A percentile compares a stretch with the other conserved stretches of the same genome.
Conservation (phyloP, 352 stramenopile species). For the Globisporangium viniferum region DNA sequence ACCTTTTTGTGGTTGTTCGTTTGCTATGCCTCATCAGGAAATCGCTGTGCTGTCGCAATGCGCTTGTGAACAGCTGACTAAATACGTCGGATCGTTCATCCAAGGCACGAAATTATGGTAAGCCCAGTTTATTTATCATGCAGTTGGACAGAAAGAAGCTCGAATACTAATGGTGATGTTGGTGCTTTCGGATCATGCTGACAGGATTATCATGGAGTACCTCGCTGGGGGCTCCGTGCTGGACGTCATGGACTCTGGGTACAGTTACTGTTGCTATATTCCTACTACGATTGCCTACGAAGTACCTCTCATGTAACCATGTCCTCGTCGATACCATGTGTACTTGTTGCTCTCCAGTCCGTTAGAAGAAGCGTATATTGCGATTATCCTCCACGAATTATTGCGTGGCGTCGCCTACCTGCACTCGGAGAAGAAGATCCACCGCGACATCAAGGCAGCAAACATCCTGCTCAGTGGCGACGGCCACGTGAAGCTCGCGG, state of each 20-base stretch:
- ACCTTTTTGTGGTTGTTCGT: not conserved
- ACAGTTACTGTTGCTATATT: not conserved
- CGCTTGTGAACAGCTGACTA: conserved; percentile 86
- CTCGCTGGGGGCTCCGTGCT: conserved; percentile 90
- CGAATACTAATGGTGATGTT: not conserved
- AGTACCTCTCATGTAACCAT: not conserved
- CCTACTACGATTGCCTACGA: not conserved
- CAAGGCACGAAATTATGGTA: conserved; percentile 79
- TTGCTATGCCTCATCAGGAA: conserved; percentile 45
- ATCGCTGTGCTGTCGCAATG: conserved; percentile 90
- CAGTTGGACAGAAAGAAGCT: not conserved
- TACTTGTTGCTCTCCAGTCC: conserved; percentile 27
- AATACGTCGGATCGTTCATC: conserved; percentile 88
- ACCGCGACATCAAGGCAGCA: conserved; percentile 80
- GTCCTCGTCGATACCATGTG: not conserved
- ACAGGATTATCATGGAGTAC: conserved; percentile 94
- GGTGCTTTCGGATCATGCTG: conserved; percentile 3
- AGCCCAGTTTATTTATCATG: not conserved
- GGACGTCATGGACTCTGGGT: conserved; percentile 81
- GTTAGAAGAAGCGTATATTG: conserved; percentile 78
- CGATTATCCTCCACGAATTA: conserved; percentile 78
- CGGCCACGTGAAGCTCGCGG: conserved; percentile 75
- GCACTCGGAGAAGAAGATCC: conserved; percentile 84
- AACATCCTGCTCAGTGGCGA: conserved; percentile 81
- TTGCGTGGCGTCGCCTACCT: conserved; percentile 71